These are phyloP conservation scores for Bertia moriformis DNA, from an alignment of 2,329 filamentous ascomycete genomes.

Conservation along the genomic window DNA sequence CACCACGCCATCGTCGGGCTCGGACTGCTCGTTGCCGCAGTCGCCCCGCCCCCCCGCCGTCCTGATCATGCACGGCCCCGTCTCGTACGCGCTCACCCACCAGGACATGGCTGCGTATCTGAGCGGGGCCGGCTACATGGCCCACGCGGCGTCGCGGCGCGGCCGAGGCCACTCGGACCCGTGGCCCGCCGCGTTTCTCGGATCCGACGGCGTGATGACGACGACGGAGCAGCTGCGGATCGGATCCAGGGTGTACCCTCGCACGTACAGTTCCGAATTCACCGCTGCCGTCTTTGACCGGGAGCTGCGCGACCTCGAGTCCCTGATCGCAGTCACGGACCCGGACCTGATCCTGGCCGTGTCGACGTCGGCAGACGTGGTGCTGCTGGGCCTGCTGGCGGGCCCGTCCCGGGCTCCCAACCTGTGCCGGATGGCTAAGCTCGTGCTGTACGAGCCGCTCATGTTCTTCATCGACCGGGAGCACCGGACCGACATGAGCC, in stretches of 20 bases:
- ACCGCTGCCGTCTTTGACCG: conserved; percentile 2
- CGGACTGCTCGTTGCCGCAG: no score
- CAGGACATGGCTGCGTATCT: conserved; percentile 2
- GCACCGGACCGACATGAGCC: background rate
- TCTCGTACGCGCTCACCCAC: conserved; percentile 2
- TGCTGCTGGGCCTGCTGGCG: conserved; percentile 1
- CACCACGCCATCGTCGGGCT: no score
- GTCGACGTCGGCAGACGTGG: conserved; percentile 2
- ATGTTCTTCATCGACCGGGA: conserved; percentile 3
- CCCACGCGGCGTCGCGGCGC: conserved; percentile 2
- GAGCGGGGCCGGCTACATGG: conserved; percentile 2
- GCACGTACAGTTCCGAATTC: conserved; percentile 2
- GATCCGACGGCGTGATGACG: no score
- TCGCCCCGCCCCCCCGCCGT: no score
- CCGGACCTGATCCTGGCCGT: conserved; percentile 2
- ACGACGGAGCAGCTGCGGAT: no score
- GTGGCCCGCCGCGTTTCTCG: conserved; percentile 1
- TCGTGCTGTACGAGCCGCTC: conserved; percentile 4
- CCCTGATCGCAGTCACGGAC: no score
- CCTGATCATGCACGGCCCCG: conserved; percentile 3
- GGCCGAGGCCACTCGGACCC: conserved; percentile 2
- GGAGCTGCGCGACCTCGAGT: conserved; percentile 3
- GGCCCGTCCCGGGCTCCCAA: background rate
- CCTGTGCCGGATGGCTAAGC: no score
- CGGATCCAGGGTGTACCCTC: no score